Percentiles rank a stretch among this genome's conserved stretches.
These are phyloP conservation scores for Fraxinus sp. DNA, from an alignment of 305 asterid genomes.

Conservation along the genomic window DNA sequence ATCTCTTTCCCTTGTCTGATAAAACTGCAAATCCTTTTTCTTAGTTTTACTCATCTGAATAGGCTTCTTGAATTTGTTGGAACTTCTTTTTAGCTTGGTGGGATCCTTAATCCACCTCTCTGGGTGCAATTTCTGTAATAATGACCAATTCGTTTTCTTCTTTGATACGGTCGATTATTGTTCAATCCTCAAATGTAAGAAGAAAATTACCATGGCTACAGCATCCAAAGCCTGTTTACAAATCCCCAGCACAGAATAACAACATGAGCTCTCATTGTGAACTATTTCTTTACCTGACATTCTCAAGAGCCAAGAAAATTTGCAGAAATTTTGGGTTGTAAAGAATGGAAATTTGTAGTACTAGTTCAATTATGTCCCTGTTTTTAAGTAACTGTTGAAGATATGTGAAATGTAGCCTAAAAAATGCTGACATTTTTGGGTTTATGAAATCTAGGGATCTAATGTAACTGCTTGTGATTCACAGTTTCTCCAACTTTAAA, in stretches of 20 bases:
- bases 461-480: neutral
- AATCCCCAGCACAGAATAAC: slow-evolving; percentile 24
- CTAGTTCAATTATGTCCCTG: neutral
- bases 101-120: slow-evolving; percentile 35
- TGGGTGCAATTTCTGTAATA: slow-evolving; percentile 35
- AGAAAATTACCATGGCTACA: slow-evolving; percentile 27
- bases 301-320: neutral
- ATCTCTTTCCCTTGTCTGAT: slow-evolving; percentile 33
- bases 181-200: neutral
- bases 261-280: neutral
- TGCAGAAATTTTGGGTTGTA: neutral
- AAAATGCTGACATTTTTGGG: neutral
- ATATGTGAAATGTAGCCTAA: neutral
- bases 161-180: neutral
- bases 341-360: neutral
- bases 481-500: neutral
- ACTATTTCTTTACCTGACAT: neutral
- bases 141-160: neutral
- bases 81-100: slow-evolving; percentile 29
- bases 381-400: neutral
- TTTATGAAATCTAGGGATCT: neutral
- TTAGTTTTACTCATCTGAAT: slow-evolving; percentile 19
- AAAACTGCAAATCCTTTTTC: slow-evolving; percentile 21
- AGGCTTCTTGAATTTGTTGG: slow-evolving; percentile 36
- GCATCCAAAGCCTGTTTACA: slow-evolving; percentile 30